Conservation (phyloP, 202 grass and related monocot species). For the Panicum hallii region DNA sequence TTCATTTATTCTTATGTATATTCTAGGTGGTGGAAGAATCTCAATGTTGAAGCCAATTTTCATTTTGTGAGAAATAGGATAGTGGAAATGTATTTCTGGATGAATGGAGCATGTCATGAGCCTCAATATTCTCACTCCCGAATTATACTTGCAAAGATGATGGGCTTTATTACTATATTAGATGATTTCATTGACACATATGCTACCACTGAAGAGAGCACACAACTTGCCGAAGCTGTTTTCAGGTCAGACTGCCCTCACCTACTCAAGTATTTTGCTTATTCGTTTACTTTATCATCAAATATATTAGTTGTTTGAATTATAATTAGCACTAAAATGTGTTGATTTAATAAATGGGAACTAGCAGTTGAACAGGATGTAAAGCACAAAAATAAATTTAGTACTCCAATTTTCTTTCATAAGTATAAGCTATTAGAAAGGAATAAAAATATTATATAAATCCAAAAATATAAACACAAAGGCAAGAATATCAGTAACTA, state of each 20-base stretch:
- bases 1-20: background rate
- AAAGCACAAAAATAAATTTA: background rate
- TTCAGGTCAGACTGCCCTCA: conserved; percentile 22
- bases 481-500: background rate
- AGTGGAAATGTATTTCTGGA: conserved; percentile 66
- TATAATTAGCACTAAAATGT: background rate
- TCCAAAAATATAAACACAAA: background rate
- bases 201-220: conserved; percentile 39
- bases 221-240: conserved; percentile 40
- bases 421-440: background rate
- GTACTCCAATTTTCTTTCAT: background rate
- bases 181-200: conserved; percentile 48
- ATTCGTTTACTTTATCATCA: background rate
- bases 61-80: conserved; percentile 50
- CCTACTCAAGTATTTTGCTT: background rate
- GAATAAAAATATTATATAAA: background rate
- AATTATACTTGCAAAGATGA: conserved; percentile 42
- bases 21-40: conserved; percentile 60
- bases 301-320: background rate
- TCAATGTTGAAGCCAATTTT: conserved; percentile 23
- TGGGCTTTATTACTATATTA: conserved; percentile 30
- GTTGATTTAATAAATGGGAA: background rate
- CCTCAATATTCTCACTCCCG: conserved; percentile 42
- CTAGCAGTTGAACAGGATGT: no score
- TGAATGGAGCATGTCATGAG: conserved; percentile 38